Evolutionary conservation across 352 stramenopile species (phyloP).

Genomic region (Phytophthora ramorum): DNA sequence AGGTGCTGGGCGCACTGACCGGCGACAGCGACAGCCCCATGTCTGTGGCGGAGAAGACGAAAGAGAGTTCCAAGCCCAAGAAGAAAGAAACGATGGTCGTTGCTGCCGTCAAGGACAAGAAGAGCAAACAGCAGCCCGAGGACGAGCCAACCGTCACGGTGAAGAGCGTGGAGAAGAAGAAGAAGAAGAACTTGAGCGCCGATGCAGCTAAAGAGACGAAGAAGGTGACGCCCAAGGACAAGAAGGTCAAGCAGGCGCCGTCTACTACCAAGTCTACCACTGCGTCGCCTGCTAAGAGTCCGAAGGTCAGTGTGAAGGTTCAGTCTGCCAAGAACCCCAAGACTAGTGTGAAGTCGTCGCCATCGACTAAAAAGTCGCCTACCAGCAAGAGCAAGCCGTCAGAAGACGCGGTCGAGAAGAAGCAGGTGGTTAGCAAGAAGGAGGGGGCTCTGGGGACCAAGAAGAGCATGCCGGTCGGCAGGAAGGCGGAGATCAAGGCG

Average conservation of each 20-base stretch:
- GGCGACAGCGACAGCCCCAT: constrained; percentile 14
- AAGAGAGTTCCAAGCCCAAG: constrained; percentile 3
- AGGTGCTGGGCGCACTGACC: constrained; percentile 37
- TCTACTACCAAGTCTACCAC: constrained; percentile 1
- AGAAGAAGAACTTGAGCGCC: constrained; percentile 12
- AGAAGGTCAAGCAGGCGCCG: constrained; percentile 21
- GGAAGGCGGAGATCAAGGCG: constrained; percentile 26
- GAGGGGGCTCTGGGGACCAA: constrained; percentile 4
- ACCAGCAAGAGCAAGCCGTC: constrained; percentile 15
- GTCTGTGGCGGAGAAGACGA: constrained; percentile 11
- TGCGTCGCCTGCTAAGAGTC: constrained; percentile 7
- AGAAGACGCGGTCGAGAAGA: constrained; percentile 16
- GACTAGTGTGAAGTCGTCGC: constrained; percentile 1
- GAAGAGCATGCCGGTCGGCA: constrained; percentile 22
- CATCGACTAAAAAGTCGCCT: constrained; percentile 18
- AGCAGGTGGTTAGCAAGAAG: constrained; percentile 11
- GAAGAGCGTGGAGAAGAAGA: constrained; percentile 14
- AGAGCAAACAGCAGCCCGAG: constrained; percentile 24
- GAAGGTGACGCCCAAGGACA: constrained; percentile 15
- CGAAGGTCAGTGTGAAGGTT: neutral
- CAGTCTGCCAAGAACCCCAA: constrained; percentile 19
- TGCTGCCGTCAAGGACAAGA: constrained; percentile 15
- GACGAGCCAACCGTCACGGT: constrained; percentile 17
- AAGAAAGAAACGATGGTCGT: constrained; percentile 2
- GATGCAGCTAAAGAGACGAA: neutral